phyloP scores from a whole-genome alignment of 192 early-diverging fungal genomes.

The Entrophospora sp. region DNA sequence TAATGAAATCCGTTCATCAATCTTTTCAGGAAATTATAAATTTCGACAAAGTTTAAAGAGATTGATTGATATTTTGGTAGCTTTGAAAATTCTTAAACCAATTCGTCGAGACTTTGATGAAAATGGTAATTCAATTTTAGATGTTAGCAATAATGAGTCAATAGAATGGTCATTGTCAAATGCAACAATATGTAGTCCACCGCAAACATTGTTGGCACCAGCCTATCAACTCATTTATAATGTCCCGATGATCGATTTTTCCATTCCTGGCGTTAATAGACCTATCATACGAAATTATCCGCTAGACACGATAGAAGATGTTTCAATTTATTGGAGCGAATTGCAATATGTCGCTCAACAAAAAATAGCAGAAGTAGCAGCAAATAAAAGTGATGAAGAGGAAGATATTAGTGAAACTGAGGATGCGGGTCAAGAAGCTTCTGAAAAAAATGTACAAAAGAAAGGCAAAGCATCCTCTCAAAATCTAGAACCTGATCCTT shows the following conservation, averaged over 20 bases:
- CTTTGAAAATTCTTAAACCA: conserved; percentile 14
- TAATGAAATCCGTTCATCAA: background rate
- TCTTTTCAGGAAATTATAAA: conserved; percentile 22
- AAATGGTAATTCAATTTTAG: conserved; percentile 3
- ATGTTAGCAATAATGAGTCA: background rate
- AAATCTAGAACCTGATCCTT: background rate
- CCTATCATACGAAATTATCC: conserved; percentile 11
- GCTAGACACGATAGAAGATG: conserved; percentile 17
- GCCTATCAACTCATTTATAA: conserved; percentile 17
- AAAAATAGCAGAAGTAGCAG: background rate
- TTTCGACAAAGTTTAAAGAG: conserved; percentile 12
- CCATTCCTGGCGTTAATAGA: conserved; percentile 8
- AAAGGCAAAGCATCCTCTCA: background rate
- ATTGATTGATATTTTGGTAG: conserved; percentile 22
- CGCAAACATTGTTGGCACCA: conserved; percentile 2
- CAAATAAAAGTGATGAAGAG: background rate
- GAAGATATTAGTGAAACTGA: background rate
- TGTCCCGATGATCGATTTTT: conserved; percentile 22
- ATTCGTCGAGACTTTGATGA: conserved; percentile 2
- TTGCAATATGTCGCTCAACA: conserved; percentile 22
- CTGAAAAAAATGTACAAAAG: background rate
- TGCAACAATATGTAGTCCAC: background rate
- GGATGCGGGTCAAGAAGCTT: background rate
- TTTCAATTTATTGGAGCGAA: conserved; percentile 21
- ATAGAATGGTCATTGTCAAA: background rate